Evolutionary conservation across 257 asterid genomes (phyloP), one percentile per base, ranked within the genome.

Genomic region (Plantago major): DNA sequence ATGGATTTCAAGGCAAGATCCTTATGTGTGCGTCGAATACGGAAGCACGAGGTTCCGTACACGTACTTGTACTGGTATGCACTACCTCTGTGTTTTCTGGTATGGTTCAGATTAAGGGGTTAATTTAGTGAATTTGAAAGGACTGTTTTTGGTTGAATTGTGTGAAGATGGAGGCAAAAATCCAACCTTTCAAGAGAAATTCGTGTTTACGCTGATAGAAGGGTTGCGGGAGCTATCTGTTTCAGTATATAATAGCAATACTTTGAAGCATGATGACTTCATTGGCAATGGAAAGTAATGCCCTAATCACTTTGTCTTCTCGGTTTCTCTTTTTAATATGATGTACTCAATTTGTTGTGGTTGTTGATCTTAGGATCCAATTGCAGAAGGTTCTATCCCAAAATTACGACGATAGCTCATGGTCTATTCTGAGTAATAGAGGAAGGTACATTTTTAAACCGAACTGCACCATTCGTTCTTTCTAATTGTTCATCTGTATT

Each of bases 1-100:
- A 47, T 92, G 97, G 97, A 78, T 89, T 60, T 86, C 99, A 16
- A 81, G 97, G 70, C 99, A 92, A 72, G 99, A 92, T 89, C 97
- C 99, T 14, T 92, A 92, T 70, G 95, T 87, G 54, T 81, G 91
- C 59, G 75, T 92, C 37, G 97, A 92, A 62, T 92, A 89, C 49
- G 96, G 65, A 19, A 85, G 81, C 79, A 70, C 83, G 56, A 92
- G 87, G 44, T 76, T 33, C 43, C 90, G 99, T 0, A 89, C 99
- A 9, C 95, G 96, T n/a, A 92, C 99, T 62, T 83, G 90, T 45
- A 92, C 97, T 61, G 99, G 99, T 89, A 47, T 18, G 49, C 6
- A 7, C 40, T 33, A 7, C 40, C 26, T 22, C 26, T 22, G 26
- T 22, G 2, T 1, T 22, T 22, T 22, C 26, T 22, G 1, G 2